Conservation (phyloP, 176 grass and related monocot genomes). For the Microstegium vimineum region DNA sequence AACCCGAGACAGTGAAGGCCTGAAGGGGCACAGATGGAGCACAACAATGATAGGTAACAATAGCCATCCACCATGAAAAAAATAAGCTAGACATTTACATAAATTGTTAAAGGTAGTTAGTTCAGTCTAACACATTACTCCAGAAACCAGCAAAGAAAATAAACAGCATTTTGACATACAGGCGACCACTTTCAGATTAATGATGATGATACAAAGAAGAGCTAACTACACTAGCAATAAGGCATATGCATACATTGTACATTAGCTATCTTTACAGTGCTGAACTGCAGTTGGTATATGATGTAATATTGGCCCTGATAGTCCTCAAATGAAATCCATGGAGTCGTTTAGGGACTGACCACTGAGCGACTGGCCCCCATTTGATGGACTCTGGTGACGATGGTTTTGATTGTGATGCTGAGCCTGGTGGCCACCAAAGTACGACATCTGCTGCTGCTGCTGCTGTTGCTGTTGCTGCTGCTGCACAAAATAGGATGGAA, state of each 20-base stretch:
- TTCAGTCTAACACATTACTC: slow-evolving; percentile 12
- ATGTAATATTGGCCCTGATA: neutral
- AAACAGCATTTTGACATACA: slow-evolving; percentile 27
- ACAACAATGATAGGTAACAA: neutral
- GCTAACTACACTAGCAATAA: slow-evolving; percentile 44
- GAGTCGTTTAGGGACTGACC: slow-evolving; percentile 61
- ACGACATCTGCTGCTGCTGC: slow-evolving; percentile 54
- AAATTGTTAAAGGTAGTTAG: slow-evolving; percentile 27
- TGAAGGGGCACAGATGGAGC: neutral
- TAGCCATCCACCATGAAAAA: neutral
- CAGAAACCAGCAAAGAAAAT: slow-evolving; percentile 16
- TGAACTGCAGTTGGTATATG: slow-evolving; percentile 37
- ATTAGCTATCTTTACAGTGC: slow-evolving; percentile 60
- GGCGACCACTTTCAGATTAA: slow-evolving; percentile 36
- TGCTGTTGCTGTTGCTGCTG: slow-evolving; percentile 55
- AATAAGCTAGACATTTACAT: slow-evolving; percentile 16
- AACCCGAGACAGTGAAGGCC: neutral
- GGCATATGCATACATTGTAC: slow-evolving; percentile 48
- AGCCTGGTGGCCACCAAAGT: slow-evolving; percentile 46
- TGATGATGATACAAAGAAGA: slow-evolving; percentile 43
- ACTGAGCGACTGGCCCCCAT: slow-evolving; percentile 54
- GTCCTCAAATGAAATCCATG: slow-evolving; percentile 90
- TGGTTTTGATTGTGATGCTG: slow-evolving; percentile 53
- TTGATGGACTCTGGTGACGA: slow-evolving; percentile 47
- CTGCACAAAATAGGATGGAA: slow-evolving; percentile 48